phyloP scores from a whole-genome alignment of 179 eudicot species.

The Beta corolliflora region DNA sequence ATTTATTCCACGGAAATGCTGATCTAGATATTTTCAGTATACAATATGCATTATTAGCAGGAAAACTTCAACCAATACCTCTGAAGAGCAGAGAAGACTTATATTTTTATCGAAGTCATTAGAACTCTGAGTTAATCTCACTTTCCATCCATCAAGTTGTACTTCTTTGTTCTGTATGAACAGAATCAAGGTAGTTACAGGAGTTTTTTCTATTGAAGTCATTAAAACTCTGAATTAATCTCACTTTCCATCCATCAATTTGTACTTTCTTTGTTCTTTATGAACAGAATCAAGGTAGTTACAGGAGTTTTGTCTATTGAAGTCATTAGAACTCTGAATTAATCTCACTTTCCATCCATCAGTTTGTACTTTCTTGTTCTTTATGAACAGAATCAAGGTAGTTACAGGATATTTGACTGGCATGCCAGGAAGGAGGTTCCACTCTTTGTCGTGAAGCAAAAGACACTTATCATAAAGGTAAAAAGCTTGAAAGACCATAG shows the following conservation, averaged over 20 bases:
- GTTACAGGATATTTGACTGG: too few relatives aligned
- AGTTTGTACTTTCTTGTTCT: background rate
- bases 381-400: background rate
- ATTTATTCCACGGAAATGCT: background rate
- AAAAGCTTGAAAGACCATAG: background rate
- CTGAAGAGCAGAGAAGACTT: background rate
- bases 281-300: background rate
- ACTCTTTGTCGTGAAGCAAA: background rate
- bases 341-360: background rate
- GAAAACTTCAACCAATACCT: background rate
- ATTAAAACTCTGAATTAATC: background rate
- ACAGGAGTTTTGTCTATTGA: background rate
- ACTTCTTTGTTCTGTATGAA: background rate
- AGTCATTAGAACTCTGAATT: background rate
- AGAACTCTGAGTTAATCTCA: background rate
- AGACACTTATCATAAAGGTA: background rate
- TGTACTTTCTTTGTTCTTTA: background rate
- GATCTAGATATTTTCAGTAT: background rate
- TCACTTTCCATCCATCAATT: background rate
- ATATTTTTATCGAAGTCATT: background rate
- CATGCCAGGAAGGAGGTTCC: background rate
- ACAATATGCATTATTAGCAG: background rate
- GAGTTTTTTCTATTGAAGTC: background rate
- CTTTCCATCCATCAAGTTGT: background rate
- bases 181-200: background rate